Conservation (phyloP, 345 rosid species). For the Psidium friedrichsthalianum region DNA sequence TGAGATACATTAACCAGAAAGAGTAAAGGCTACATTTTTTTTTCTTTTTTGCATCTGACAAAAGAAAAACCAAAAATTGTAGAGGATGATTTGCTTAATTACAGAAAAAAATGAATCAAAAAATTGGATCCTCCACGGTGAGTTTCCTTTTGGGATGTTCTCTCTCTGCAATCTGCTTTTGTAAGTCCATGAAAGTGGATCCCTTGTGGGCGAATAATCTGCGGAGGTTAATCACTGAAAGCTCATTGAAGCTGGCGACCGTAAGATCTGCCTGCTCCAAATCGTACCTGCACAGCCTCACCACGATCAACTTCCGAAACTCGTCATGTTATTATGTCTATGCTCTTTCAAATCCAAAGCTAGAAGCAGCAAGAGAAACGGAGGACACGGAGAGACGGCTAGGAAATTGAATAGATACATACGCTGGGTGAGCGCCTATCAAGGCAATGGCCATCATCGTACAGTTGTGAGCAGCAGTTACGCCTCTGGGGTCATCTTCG, state of each 20-base stretch:
- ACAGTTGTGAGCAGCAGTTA: slow-evolving; percentile 92
- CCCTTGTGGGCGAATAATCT: slow-evolving; percentile 89
- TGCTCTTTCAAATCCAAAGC: neutral
- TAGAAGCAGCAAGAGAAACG: neutral
- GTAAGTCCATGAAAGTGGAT: slow-evolving; percentile 76
- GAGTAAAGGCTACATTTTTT: neutral
- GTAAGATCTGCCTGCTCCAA: slow-evolving; percentile 94
- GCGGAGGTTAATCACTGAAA: slow-evolving; percentile 83
- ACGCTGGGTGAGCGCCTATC: slow-evolving; percentile 91
- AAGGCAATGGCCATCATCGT: slow-evolving; percentile 96
- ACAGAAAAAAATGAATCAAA: slow-evolving; percentile 21
- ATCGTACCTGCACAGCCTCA: slow-evolving; percentile 53
- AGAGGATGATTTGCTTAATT: neutral
- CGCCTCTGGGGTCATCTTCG: slow-evolving; percentile 87
- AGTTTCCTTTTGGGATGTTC: slow-evolving; percentile 77
- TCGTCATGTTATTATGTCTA: neutral
- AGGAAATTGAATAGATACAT: slow-evolving; percentile 5
- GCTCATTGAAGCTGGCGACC: slow-evolving; percentile 65
- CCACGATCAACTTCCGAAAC: neutral
- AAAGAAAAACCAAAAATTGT: neutral
- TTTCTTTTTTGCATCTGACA: neutral
- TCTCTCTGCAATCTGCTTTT: slow-evolving; percentile 70
- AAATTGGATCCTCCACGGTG: slow-evolving; percentile 75
- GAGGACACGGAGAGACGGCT: neutral
- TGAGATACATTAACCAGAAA: neutral